Conservation (phyloP, 257 asterid species). For the Cruciata laevipes region DNA sequence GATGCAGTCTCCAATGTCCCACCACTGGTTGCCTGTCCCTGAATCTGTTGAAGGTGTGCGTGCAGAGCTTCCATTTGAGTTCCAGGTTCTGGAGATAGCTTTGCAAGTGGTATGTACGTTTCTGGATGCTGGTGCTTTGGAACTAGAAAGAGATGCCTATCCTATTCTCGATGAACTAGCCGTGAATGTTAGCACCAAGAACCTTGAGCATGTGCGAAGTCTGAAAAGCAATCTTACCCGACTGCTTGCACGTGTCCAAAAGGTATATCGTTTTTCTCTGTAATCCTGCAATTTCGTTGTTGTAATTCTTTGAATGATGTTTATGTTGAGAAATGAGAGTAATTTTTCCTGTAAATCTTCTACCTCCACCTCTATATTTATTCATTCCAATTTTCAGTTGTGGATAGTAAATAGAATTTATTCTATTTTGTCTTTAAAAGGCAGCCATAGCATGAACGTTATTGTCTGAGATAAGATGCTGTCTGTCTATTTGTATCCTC, state of each 20-base stretch:
- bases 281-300: constrained; percentile 7
- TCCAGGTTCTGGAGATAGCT: constrained; percentile 95
- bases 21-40: constrained; percentile 52
- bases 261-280: constrained; percentile 41
- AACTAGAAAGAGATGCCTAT: constrained; percentile 91
- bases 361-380: background rate
- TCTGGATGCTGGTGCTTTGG: constrained; percentile 73
- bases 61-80: constrained; percentile 95
- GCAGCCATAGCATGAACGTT: background rate
- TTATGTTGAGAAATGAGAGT: background rate
- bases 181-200: constrained; percentile 82
- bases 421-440: background rate
- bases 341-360: background rate
- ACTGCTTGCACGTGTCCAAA: constrained; percentile 90
- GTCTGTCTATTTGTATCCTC: background rate
- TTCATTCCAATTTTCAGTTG: background rate
- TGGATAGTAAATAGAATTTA: background rate
- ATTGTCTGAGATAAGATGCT: background rate
- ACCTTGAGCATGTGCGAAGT: constrained; percentile 87
- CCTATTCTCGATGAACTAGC: constrained; percentile 96
- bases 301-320: background rate
- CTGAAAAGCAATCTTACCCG: constrained; percentile 93
- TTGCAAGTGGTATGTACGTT: constrained; percentile 84
- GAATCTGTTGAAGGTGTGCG: constrained; percentile 74
- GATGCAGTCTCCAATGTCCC: constrained; percentile 42